phyloP scores from a whole-genome alignment of 164 flowering plant genomes.

The Buxus sempervirens region DNA sequence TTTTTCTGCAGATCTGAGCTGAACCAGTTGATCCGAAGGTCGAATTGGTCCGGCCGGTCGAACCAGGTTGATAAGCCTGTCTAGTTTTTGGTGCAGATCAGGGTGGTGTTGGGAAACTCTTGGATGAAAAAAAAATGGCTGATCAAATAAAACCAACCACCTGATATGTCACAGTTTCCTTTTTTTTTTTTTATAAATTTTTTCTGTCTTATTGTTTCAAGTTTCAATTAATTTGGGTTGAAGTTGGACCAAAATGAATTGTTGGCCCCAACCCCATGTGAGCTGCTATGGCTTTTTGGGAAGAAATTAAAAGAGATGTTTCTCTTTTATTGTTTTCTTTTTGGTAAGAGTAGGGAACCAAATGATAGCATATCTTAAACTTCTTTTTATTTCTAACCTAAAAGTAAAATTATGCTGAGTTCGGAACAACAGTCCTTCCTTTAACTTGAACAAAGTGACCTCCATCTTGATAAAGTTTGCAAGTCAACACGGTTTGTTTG shows the following conservation, averaged over 20 bases:
- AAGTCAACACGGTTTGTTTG: no score
- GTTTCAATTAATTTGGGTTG: no score
- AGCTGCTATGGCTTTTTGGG: not conserved
- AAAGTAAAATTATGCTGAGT: not conserved
- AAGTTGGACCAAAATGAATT: not conserved
- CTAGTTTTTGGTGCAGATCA: no score
- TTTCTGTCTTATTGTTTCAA: no score
- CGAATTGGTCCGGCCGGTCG: no score
- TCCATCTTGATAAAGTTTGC: no score
- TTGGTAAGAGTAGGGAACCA: not conserved
- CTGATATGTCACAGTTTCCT: not conserved
- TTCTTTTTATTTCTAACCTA: not conserved
- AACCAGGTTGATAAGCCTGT: no score
- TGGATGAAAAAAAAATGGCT: not conserved
- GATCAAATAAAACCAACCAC: not conserved
- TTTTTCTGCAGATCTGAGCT: no score
- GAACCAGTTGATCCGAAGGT: no score
- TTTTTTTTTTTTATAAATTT: no score
- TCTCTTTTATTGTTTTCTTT: not conserved
- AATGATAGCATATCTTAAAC: not conserved
- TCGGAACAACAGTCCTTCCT: not conserved
- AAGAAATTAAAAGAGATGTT: not conserved
- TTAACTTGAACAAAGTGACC: not conserved
- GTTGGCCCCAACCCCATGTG: conserved; percentile 3
- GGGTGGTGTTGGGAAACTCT: no score